Conservation (phyloP, 2,329 filamentous ascomycete genomes). For the Aspergillus pseudoviridinutans region DNA sequence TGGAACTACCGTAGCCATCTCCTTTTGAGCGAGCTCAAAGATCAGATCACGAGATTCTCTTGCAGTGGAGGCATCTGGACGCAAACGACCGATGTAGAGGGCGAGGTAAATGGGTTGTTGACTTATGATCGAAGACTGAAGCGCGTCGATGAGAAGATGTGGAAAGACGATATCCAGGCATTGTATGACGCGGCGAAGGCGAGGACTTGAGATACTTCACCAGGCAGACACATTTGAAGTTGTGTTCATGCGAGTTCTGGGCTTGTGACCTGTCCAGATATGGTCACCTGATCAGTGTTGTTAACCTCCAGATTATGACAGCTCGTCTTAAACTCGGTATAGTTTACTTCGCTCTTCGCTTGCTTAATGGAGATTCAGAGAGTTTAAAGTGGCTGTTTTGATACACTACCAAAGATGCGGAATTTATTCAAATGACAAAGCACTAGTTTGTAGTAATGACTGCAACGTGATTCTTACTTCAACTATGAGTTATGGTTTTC, state of each 20-base stretch:
- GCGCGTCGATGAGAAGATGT: conserved; percentile 54
- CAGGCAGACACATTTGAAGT: neutral
- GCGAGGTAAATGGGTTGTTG: conserved; percentile 67
- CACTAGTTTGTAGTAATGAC: too few relatives aligned
- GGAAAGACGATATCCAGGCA: conserved; percentile 57
- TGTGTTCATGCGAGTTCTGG: too few relatives aligned
- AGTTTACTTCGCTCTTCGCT: too few relatives aligned
- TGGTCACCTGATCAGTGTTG: neutral
- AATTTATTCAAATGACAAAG: too few relatives aligned
- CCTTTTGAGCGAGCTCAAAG: conserved; percentile 45
- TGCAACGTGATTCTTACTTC: too few relatives aligned
- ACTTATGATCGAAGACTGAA: conserved; percentile 62
- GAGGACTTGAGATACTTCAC: neutral
- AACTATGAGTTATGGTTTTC: too few relatives aligned
- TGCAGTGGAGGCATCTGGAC: conserved; percentile 70
- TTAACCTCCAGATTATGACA: neutral
- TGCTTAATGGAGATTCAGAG: neutral
- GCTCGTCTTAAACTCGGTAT: neutral
- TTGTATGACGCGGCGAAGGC: conserved; percentile 54
- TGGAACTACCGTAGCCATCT: conserved; percentile 65
- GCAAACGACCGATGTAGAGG: conserved; percentile 71
- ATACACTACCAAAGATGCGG: neutral
- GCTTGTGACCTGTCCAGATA: neutral
- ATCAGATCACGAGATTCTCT: conserved; percentile 51
- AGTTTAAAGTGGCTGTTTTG: neutral